Evolutionary conservation across 176 grass and related monocot species (phyloP), one percentile per base, ranked within the genome.

Genomic region (Carex myosuroides): DNA sequence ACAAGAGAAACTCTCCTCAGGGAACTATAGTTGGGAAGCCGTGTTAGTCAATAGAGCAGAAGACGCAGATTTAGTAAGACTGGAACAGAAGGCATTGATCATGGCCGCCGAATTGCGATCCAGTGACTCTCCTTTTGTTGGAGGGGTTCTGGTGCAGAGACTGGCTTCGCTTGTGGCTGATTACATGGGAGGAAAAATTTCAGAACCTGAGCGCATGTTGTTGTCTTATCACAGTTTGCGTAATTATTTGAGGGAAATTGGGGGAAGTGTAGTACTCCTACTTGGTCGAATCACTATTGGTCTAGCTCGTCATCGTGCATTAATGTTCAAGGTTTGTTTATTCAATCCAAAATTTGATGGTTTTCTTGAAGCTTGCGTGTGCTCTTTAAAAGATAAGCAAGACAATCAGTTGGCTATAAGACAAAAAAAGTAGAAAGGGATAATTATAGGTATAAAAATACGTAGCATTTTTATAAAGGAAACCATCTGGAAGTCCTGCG

Each of bases 301-400:
- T 85, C 83, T 99, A 66, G 93, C 90, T 86, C 93, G 90, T 67
- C 97, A 99, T 89, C 97, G 93, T 35, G 93, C 97, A 21, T 91
- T 99, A 55, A 83, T 99, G 60, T 99, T 99, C 85, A 99, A 99
- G 97, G 97, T 99, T 64, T 90, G 82, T 80, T 63, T 20, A 56
- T 86, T 65, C 11, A 57, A 56, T 56, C 52, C 2, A 41, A n/a
- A 24, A 2, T 3, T 12, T 41, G n/a, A n/a, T 18, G 6, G 14
- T 35, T 33, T 33, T 70, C 16, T 70, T 70, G 6, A 8, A 78
- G 11, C 6, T 3, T 78, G 14, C 18, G 54, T 57, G 17, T 78
- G 26, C 30, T 78, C 73, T 76, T 76, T 56, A 55, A 14, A 39
- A 39, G 37, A 39, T 39, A 39, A 39, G 37, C 37, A 39, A 39